Conservation (phyloP, 352 stramenopile species). For the Globisporangium spiculum region DNA sequence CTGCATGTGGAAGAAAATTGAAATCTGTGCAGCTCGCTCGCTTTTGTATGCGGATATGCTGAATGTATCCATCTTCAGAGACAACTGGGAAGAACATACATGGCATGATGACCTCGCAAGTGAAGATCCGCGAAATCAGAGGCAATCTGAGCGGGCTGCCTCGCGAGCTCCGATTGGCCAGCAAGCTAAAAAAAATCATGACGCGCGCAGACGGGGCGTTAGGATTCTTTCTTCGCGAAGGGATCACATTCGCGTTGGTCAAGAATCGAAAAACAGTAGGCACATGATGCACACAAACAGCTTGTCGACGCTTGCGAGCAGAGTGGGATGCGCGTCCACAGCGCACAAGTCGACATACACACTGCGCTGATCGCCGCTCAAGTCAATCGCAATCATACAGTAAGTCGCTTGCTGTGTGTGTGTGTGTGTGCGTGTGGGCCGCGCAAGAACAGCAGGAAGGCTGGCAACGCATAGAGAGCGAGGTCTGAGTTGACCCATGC, state of each 20-base stretch:
- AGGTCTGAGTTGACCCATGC: not conserved
- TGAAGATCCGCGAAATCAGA: too few species aligned
- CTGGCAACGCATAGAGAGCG: not conserved
- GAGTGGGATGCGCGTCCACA: not conserved
- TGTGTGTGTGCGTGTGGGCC: too few species aligned
- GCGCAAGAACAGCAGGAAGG: not conserved
- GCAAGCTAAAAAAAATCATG: not conserved
- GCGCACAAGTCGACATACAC: constrained; percentile 2
- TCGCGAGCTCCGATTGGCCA: not conserved
- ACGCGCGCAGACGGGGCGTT: not conserved
- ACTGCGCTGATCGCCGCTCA: not conserved
- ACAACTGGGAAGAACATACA: too few species aligned
- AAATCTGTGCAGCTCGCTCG: too few species aligned
- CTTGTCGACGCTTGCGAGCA: not conserved
- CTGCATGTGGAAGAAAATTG: too few species aligned
- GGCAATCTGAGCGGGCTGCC: too few species aligned
- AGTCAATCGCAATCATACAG: too few species aligned
- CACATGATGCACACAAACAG: not conserved
- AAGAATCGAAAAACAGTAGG: not conserved
- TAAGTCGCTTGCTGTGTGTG: too few species aligned
- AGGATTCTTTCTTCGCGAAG: not conserved
- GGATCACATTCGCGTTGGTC: not conserved
- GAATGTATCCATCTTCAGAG: too few species aligned
- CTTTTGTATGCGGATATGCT: too few species aligned
- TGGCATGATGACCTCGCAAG: too few species aligned